Conservation (phyloP, 1,139 yeast genomes). For the Blastobotrys arbuscula region DNA sequence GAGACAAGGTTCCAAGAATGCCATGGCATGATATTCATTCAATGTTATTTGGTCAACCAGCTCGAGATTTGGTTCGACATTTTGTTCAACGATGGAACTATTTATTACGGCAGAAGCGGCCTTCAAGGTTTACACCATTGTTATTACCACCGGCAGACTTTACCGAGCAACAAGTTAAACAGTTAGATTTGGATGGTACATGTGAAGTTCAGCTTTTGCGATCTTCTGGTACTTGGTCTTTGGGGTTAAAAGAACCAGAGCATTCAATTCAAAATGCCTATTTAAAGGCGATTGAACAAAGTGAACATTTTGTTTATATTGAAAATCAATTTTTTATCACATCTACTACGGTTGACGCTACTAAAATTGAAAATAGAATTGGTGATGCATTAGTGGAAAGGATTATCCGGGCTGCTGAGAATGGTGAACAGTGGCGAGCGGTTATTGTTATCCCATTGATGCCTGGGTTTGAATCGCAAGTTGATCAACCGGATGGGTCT, state of each 20-base stretch:
- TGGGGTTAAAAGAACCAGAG: constrained; percentile 80
- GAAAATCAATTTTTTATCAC: constrained; percentile 94
- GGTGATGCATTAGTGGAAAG: constrained; percentile 97
- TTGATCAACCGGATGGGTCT: constrained; percentile 90
- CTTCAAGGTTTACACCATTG: constrained; percentile 88
- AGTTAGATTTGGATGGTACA: constrained; percentile 67
- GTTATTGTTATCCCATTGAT: constrained; percentile 85
- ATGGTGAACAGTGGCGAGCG: constrained; percentile 81
- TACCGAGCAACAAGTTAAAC: constrained; percentile 60
- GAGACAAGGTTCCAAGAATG: constrained; percentile 82
- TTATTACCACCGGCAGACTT: constrained; percentile 90
- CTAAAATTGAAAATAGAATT: constrained; percentile 76
- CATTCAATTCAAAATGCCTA: constrained; percentile 92
- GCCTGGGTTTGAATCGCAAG: constrained; percentile 97
- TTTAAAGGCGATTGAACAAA: constrained; percentile 79
- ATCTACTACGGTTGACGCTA: constrained; percentile 80
- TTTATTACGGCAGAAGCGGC: constrained; percentile 83
- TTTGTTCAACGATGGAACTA: constrained; percentile 98
- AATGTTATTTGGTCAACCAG: constrained; percentile 94
- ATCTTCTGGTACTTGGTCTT: constrained; percentile 89
- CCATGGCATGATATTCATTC: constrained; percentile 99
- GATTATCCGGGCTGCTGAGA: constrained; percentile 78
- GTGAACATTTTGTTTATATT: constrained; percentile 88
- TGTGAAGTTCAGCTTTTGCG: constrained; percentile 89
- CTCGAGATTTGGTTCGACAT: constrained; percentile 87